Conservation (phyloP, 1,284 basidiomycete species). For the Fereydounia khargensis region DNA sequence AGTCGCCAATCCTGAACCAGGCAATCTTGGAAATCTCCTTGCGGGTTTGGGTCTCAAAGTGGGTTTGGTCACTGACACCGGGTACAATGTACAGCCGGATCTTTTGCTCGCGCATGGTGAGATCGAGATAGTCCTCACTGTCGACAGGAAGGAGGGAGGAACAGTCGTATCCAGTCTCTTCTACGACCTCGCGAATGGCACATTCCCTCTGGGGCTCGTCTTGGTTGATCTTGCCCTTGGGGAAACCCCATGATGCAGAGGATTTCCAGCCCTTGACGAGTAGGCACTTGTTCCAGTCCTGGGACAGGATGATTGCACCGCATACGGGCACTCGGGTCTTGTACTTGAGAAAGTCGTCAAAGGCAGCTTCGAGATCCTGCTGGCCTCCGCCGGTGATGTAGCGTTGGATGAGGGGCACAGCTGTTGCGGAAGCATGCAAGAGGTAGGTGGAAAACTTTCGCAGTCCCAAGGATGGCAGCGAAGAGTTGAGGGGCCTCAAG, state of each 20-base stretch:
- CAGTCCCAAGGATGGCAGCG: slow-evolving; percentile 72
- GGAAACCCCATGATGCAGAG: slow-evolving; percentile 94
- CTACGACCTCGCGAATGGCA: slow-evolving; percentile 64
- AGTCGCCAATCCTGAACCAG: slow-evolving; percentile 86
- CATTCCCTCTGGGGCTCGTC: slow-evolving; percentile 63
- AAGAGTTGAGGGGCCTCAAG: slow-evolving; percentile 76
- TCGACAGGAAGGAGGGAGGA: slow-evolving; percentile 34
- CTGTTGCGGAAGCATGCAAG: slow-evolving; percentile 59
- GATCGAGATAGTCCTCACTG: slow-evolving; percentile 69
- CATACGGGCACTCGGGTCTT: slow-evolving; percentile 98
- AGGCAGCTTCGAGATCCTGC: slow-evolving; percentile 50
- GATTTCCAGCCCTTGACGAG: slow-evolving; percentile 91
- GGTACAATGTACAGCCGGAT: slow-evolving; percentile 90
- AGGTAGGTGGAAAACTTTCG: slow-evolving; percentile 93
- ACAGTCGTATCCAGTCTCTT: slow-evolving; percentile 56
- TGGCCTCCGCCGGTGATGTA: slow-evolving; percentile 47
- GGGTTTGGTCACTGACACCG: slow-evolving; percentile 82
- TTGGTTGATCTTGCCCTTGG: slow-evolving; percentile 98
- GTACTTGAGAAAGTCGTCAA: slow-evolving; percentile 64
- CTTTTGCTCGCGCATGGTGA: slow-evolving; percentile 81
- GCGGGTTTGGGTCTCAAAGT: slow-evolving; percentile 87
- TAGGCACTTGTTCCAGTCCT: slow-evolving; percentile 71
- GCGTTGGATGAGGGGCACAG: slow-evolving; percentile 51
- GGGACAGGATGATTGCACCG: slow-evolving; percentile 91
- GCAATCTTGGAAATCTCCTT: slow-evolving; percentile 99